These are phyloP conservation scores for Polytrichum formosum DNA, from an alignment of 225 moss, liverwort and hornwort genomes.

Conservation along the genomic window DNA sequence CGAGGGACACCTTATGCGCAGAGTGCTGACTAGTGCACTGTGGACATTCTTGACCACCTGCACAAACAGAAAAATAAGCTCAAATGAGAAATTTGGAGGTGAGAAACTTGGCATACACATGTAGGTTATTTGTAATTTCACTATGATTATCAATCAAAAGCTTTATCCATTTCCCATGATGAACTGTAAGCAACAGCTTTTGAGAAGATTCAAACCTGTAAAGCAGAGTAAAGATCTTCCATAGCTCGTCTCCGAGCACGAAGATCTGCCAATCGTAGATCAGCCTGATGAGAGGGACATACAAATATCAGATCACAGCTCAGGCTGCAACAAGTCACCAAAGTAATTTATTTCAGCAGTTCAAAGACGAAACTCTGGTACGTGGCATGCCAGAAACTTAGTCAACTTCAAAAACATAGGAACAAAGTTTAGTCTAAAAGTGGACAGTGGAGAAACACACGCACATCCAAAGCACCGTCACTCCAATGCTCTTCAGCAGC, in stretches of 20 bases:
- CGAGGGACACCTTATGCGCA: constrained; percentile 47
- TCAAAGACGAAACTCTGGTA: too few relatives aligned
- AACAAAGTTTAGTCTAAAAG: too few relatives aligned
- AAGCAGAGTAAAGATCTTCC: constrained; percentile 82
- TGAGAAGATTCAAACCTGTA: constrained; percentile 31
- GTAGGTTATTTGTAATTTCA: too few relatives aligned
- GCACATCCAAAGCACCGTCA: constrained; percentile 84
- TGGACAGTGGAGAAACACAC: neutral
- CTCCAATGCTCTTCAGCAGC: constrained; percentile 94
- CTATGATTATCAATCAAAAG: too few relatives aligned
- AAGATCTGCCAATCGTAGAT: constrained; percentile 75
- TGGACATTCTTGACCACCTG: constrained; percentile 84
- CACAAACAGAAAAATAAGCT: neutral
- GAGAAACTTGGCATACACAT: too few relatives aligned
- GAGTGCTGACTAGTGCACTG: constrained; percentile 48
- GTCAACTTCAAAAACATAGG: too few relatives aligned
- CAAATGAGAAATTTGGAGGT: neutral
- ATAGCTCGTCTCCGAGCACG: constrained; percentile 90
- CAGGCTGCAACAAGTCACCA: too few relatives aligned
- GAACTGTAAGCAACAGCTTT: too few relatives aligned
- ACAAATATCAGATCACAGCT: neutral
- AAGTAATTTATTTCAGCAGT: too few relatives aligned
- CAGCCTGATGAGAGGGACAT: constrained; percentile 46
- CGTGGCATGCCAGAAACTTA: too few relatives aligned
- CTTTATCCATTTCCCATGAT: too few relatives aligned